phyloP scores from a whole-genome alignment of 108 stramenopile species.

The Schizochytrium sp. region DNA sequence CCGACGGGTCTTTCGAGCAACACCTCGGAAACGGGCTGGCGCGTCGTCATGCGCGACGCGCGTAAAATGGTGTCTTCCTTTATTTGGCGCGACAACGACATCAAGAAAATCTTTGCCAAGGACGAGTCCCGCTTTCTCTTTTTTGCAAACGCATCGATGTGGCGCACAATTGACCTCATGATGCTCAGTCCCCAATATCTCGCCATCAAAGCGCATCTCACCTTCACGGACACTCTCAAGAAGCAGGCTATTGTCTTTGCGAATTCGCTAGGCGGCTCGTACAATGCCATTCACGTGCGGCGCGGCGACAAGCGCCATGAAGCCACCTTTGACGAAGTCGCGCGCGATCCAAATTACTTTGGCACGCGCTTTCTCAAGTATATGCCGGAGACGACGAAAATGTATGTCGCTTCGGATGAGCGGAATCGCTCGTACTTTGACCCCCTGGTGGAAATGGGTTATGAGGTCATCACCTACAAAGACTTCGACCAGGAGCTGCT shows the following conservation, averaged over 20 bases:
- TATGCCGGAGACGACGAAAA: background rate
- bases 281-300: background rate
- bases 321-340: background rate
- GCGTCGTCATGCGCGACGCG: slow-evolving; percentile 10
- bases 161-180: slow-evolving; percentile 6
- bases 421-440: background rate
- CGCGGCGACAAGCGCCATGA: background rate
- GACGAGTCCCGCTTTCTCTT: background rate
- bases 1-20: background rate
- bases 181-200: background rate
- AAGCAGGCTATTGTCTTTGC: background rate
- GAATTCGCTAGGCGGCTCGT: background rate
- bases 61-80: background rate
- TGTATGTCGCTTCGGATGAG: slow-evolving; percentile 5
- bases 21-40: background rate
- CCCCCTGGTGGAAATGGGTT: background rate
- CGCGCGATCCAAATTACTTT: background rate
- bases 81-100: background rate
- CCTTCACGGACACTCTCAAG: background rate
- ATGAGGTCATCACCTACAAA: background rate
- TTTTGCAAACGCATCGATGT: background rate
- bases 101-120: background rate
- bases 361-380: background rate
- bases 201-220: background rate
- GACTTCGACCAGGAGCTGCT: background rate